phyloP scores from a whole-genome alignment of 352 stramenopile genomes.

The Phytophthora uliginosa region DNA sequence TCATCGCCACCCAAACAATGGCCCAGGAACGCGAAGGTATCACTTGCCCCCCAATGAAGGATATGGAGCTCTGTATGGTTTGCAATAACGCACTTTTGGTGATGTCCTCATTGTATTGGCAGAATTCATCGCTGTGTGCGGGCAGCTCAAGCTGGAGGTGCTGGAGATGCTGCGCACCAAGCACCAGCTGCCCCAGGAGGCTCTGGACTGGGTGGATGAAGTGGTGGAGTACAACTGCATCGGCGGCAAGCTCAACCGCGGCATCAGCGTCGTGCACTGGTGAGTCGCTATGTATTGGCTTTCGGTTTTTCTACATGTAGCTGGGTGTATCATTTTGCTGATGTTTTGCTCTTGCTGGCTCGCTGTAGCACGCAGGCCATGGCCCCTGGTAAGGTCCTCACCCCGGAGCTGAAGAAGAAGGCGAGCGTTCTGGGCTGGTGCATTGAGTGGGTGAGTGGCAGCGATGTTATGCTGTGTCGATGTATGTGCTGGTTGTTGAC shows the following conservation, averaged over 20 bases:
- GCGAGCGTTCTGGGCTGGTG: constrained; percentile 98
- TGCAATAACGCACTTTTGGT: constrained; percentile 2
- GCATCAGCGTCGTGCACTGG: constrained; percentile 96
- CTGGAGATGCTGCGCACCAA: constrained; percentile 72
- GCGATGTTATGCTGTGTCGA: not conserved
- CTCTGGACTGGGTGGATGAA: constrained; percentile 81
- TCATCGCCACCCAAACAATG: constrained; percentile 26
- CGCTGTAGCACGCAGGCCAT: constrained; percentile 69
- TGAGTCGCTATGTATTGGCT: constrained; percentile 23
- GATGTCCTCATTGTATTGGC: not conserved
- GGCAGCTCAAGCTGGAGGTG: constrained; percentile 81
- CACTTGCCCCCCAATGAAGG: not conserved
- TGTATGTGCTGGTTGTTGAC: not conserved
- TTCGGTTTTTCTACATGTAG: not conserved
- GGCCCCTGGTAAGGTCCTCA: constrained; percentile 52
- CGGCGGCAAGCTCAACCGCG: constrained; percentile 99
- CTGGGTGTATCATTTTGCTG: not conserved
- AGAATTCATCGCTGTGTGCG: constrained; percentile 88
- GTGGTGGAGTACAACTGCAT: constrained; percentile 98
- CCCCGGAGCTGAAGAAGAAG: constrained; percentile 79
- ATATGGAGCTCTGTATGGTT: not conserved
- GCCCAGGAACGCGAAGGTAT: constrained; percentile 53
- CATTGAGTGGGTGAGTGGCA: constrained; percentile 94
- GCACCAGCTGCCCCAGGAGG: constrained; percentile 81
- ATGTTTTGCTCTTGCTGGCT: constrained; percentile 2